These are phyloP conservation scores for Monocercomonoides exilis DNA, from an alignment of 78 protist genomes.

Conservation along the genomic window DNA sequence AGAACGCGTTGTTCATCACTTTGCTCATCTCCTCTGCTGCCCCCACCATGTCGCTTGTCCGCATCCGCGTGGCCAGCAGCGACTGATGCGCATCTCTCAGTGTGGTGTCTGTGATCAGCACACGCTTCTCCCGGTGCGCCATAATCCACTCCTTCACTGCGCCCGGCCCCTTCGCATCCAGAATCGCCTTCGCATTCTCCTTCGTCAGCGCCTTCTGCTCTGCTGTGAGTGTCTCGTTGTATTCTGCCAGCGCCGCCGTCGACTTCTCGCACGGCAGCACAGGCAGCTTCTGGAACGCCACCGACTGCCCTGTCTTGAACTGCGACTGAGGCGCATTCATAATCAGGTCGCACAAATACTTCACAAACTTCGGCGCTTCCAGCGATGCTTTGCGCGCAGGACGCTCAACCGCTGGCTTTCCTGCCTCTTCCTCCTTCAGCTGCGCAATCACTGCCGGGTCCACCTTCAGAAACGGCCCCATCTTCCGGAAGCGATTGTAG, in stretches of 20 bases:
- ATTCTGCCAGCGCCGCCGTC: neutral
- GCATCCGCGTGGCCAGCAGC: slow-evolving; percentile 79
- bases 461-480: too few relatives aligned
- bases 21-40: slow-evolving; percentile 42
- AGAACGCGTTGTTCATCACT: neutral
- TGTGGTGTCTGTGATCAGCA: slow-evolving; percentile 68
- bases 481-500: neutral
- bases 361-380: too few relatives aligned
- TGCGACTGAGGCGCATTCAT: neutral
- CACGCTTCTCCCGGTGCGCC: neutral
- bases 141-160: neutral
- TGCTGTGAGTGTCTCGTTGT: neutral
- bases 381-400: too few relatives aligned
- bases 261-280: too few relatives aligned
- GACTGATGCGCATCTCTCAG: slow-evolving; percentile 76
- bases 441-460: too few relatives aligned
- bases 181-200: neutral
- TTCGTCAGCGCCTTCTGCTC: neutral
- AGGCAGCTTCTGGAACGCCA: too few relatives aligned
- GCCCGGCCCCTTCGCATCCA: neutral
- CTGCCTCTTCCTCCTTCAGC: too few relatives aligned
- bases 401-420: neutral
- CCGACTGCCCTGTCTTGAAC: too few relatives aligned
- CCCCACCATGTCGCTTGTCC: slow-evolving; percentile 53
- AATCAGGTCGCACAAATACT: neutral